Base-by-base conservation (phyloP, 2,329 filamentous ascomycete species). In the Didymella glomerata region DNA sequence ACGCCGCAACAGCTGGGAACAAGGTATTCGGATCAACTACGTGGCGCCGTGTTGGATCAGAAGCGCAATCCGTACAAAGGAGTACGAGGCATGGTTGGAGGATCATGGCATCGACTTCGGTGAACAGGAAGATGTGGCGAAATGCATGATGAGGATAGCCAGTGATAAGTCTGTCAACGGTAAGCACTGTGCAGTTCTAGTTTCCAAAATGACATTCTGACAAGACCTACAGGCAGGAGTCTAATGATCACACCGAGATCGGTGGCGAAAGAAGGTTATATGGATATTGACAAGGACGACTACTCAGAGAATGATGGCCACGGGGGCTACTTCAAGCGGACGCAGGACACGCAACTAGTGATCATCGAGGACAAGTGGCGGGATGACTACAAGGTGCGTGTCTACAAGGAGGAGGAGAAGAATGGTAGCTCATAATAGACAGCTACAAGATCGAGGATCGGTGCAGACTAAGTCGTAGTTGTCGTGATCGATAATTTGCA, bases 361-460 rank as follows among this genome's bases (percentile, higher is more conserved):
- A 79, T 79, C 28, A 80, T 80, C 42, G 76, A 80, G 52, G 78
- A 81, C 48, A 72, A 75, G 55, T 80, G 78, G 78, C 61, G 68
- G 16, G 75, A 78, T 51, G 72, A 74, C 46, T 76, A 73, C 58
- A 73, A 75, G 64, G 74, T 76, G 22, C 68, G 74, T 48, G 61
- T 76, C 3, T 75, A 75, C 52, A 77, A 77, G 54, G 53, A 77
- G 54, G 53, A 50, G 2, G 53, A 56, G 1, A 56, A 49, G 24
- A 50, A 27, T 14, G 30, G 30, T 18, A 50, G 45, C 27, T 56
- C 38, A 56, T 45, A 30, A 25, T 8, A 28, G n/a, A 45, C 28
- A 50, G 24, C 22, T 16, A 14, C 32, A 36, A 36, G 32, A 16
- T n/a, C n/a, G 14, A 6, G 18, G 16, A 36, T 36, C 32, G 7